Conservation (phyloP, 1,284 basidiomycete genomes). For the Inonotus obliquus region DNA sequence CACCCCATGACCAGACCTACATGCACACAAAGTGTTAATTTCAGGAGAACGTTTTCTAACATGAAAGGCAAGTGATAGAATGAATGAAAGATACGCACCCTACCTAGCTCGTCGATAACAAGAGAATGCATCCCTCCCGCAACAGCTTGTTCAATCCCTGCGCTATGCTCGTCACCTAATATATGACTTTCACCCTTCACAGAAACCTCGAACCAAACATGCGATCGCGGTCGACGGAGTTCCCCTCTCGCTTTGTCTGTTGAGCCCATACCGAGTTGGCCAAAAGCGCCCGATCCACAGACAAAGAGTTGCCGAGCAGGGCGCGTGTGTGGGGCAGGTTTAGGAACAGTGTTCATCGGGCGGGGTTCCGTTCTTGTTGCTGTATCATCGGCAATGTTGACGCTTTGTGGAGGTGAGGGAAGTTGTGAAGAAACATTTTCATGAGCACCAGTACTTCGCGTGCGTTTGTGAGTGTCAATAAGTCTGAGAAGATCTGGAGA, state of each 20-base stretch:
- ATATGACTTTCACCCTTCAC: slow-evolving; percentile 28
- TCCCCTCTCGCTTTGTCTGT: slow-evolving; percentile 37
- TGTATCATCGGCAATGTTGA: neutral
- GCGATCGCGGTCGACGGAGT: slow-evolving; percentile 38
- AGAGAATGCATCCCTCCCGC: slow-evolving; percentile 50
- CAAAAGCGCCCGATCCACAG: slow-evolving; percentile 43
- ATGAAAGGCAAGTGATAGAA: neutral
- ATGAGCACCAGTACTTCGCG: neutral
- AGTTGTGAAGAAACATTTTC: too few species aligned
- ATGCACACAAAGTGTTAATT: neutral
- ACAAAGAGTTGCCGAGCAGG: slow-evolving; percentile 34
- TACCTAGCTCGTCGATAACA: slow-evolving; percentile 42
- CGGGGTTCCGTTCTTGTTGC: neutral
- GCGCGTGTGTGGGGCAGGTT: slow-evolving; percentile 20
- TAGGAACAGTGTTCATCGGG: slow-evolving; percentile 22
- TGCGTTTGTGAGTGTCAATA: slow-evolving; percentile 1
- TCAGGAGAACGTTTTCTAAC: neutral
- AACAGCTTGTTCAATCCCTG: slow-evolving; percentile 38
- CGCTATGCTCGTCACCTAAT: slow-evolving; percentile 29
- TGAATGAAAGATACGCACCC: slow-evolving; percentile 28
- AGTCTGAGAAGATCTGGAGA: neutral
- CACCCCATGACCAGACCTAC: slow-evolving; percentile 48
- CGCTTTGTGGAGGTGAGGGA: neutral
- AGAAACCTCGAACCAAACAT: slow-evolving; percentile 36
- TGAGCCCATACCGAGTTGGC: slow-evolving; percentile 42